These are phyloP conservation scores for Beta corolliflora DNA, from an alignment of 179 eudicot species.

Conservation along the genomic window DNA sequence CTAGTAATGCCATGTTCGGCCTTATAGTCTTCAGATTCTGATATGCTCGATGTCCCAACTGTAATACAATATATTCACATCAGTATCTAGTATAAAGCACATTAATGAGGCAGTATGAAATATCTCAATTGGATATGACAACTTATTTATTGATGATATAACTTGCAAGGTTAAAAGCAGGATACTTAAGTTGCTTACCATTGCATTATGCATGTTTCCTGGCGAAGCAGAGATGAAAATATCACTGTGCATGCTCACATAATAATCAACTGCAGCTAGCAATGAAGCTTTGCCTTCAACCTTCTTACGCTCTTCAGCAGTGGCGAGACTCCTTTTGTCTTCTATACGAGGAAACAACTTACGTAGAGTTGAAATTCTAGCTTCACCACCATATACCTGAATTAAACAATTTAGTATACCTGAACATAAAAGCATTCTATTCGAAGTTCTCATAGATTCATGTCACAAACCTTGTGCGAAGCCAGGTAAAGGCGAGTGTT, in stretches of 20 bases:
- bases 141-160: background rate
- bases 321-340: conserved; percentile 81
- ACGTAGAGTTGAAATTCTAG: conserved; percentile 72
- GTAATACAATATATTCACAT: conserved; percentile 14
- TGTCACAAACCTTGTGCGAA: conserved; percentile 77
- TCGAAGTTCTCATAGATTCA: background rate
- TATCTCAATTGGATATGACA: too few relatives aligned
- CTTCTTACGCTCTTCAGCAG: conserved; percentile 55
- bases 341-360: conserved; percentile 83
- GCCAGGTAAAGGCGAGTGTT: conserved; percentile 88
- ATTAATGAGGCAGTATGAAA: too few relatives aligned
- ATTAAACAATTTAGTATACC: conserved; percentile 18
- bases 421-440: conserved; percentile 18
- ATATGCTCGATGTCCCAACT: conserved; percentile 87
- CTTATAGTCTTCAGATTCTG: conserved; percentile 74
- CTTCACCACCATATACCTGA: conserved; percentile 98
- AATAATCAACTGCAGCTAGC: conserved; percentile 91
- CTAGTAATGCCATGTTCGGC: conserved; percentile 74
- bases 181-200: conserved; percentile 51
- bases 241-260: conserved; percentile 89
- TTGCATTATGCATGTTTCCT: conserved; percentile 99
- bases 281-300: conserved; percentile 90
- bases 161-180: background rate
- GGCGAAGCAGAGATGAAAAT: conserved; percentile 97
- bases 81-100: background rate